Evolutionary conservation across 495 filamentous ascomycete species (phyloP), one percentile per base, ranked within the genome.

Genomic region (Aspergillus homomorphus): DNA sequence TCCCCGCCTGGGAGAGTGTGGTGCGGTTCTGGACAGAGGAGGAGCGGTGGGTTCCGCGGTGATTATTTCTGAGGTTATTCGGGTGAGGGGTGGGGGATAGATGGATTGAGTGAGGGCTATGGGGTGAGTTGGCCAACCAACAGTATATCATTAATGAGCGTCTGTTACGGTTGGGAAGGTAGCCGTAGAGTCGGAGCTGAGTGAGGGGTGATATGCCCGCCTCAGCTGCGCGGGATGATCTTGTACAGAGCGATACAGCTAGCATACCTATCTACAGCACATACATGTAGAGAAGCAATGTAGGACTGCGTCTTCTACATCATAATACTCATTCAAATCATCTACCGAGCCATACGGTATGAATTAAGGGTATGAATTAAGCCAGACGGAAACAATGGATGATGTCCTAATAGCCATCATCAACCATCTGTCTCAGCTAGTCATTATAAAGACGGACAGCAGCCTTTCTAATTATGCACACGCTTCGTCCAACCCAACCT

Each of bases 21-120:
- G 89, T 97, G 41, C 82, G 95, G 76, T 89, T 85, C 66, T 96
- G 86, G 83, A 89, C 83, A 28, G 75, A 69, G 48, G 80, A 82
- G 67, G 73, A 80, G 62, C 65, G 75, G 52, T 77, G 75, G 77
- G 45, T n/a, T 28, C 48, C 48, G n/a, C 9, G 30, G 23, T 38
- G 14, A 4, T n/a, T 46, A 3, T 14, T 15, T 46, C n/a, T n/a
- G n/a, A n/a, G n/a, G n/a, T 3, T 46, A n/a, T 46, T 46, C 15
- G n/a, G n/a, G 15, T 9, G 18, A 28, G 57, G 60, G 57, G 19
- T 22, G 28, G 54, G 41, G 53, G 53, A 46, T 56, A 18, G 46
- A 28, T 51, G 30, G 45, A 23, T 6, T 49, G 45, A 23, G n/a
- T 3, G 15, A 21, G 45, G 19, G 19, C 26, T 10, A 10, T n/a